These are phyloP conservation scores for Cadophora luteo-olivacea DNA, from an alignment of 2,329 filamentous ascomycete species.

Conservation along the genomic window DNA sequence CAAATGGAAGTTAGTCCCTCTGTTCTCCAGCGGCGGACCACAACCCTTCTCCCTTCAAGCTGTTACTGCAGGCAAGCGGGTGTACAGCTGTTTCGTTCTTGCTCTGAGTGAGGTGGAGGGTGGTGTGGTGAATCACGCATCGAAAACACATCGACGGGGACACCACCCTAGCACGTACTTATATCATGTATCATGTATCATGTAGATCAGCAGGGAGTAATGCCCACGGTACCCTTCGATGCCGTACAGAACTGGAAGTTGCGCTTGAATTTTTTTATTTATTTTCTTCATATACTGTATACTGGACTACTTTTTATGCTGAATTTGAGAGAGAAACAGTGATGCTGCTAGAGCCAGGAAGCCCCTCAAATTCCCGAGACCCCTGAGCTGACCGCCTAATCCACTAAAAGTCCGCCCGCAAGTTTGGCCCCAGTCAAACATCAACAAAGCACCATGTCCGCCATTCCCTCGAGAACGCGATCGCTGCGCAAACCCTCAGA, in stretches of 20 bases:
- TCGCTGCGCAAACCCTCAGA: conserved; percentile 37
- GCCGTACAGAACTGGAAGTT: not conserved
- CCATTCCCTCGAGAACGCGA: conserved; percentile 37
- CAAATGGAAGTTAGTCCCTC: no score
- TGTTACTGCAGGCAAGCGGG: not conserved
- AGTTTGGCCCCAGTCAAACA: conserved; percentile 5
- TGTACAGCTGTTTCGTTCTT: not conserved
- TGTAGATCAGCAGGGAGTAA: not conserved
- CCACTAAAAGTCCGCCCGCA: not conserved
- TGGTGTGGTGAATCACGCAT: conserved; percentile 2
- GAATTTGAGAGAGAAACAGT: not conserved
- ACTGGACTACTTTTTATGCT: not conserved
- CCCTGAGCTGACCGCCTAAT: conserved; percentile 1
- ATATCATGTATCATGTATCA: conserved; percentile 7
- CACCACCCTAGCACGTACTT: not conserved
- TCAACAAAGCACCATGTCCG: conserved; percentile 31
- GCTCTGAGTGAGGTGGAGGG: not conserved
- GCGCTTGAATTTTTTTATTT: not conserved
- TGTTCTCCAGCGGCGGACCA: not conserved
- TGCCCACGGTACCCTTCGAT: not conserved
- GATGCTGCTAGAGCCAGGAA: not conserved
- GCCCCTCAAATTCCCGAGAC: not conserved
- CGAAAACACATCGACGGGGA: not conserved
- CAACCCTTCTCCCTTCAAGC: not conserved
- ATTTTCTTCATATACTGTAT: not conserved